These are phyloP conservation scores for Lactifluus hygrophoroides DNA, from an alignment of 768 basidiomycete species.

Conservation along the genomic window DNA sequence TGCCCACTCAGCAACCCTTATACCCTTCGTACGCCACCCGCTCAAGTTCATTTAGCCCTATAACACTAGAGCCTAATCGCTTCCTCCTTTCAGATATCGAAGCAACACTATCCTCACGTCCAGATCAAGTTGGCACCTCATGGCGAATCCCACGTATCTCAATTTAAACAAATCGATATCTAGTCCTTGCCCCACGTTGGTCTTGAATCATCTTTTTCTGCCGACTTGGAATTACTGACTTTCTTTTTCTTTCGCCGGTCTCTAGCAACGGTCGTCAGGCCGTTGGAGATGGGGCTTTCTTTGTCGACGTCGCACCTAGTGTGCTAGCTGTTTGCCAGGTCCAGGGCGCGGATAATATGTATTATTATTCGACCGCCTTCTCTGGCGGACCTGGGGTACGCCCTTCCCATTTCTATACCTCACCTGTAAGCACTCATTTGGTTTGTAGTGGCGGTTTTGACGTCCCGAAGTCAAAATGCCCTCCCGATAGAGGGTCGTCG, in stretches of 20 bases:
- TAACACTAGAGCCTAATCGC: constrained; percentile 1
- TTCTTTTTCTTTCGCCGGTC: constrained; percentile 8
- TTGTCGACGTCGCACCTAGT: constrained; percentile 59
- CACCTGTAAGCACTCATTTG: neutral
- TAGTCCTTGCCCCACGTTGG: constrained; percentile 94
- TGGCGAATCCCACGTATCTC: constrained; percentile 66
- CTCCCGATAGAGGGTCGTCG: constrained; percentile 92
- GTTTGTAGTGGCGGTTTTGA: constrained; percentile 86
- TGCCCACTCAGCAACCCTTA: neutral
- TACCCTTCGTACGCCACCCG: neutral
- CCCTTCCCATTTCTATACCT: neutral
- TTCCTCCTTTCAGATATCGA: neutral
- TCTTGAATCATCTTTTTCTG: constrained; percentile 12
- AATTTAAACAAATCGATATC: constrained; percentile 69
- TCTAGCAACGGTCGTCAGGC: constrained; percentile 87
- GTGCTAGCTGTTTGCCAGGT: constrained; percentile 83
- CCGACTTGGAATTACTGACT: neutral
- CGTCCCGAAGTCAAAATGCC: constrained; percentile 85
- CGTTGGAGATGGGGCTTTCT: constrained; percentile 95
- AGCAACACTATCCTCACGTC: neutral
- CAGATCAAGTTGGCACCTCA: constrained; percentile 75
- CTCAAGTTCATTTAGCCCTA: neutral
- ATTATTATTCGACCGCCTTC: constrained; percentile 91
- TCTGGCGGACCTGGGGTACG: constrained; percentile 85
- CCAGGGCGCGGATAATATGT: constrained; percentile 72